Evolutionary conservation across 2,329 filamentous ascomycete genomes (phyloP).

Genomic region (Ophiostoma perfectum): DNA sequence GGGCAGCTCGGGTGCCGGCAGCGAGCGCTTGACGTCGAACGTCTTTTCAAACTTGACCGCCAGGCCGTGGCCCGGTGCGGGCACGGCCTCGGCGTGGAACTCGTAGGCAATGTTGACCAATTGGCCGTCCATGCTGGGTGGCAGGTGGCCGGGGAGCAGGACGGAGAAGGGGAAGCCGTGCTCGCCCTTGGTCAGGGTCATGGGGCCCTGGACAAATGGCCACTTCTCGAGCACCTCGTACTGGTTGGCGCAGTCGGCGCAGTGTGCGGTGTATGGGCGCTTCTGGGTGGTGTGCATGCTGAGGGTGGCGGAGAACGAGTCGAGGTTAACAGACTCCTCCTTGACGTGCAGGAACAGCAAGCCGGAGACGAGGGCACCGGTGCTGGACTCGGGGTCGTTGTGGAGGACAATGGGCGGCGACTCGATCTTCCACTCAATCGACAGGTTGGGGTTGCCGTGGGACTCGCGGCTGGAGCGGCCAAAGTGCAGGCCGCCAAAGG

Average conservation of each 20-base stretch:
- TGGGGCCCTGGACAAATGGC: constrained; percentile 62
- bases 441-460: constrained; percentile 38
- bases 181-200: constrained; percentile 48
- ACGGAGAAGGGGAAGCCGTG: constrained; percentile 88
- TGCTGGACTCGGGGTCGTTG: constrained; percentile 66
- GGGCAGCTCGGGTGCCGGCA: constrained; percentile 66
- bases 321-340: constrained; percentile 61
- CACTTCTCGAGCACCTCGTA: constrained; percentile 71
- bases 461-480: constrained; percentile 40
- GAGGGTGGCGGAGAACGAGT: constrained; percentile 67
- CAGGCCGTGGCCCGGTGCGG: constrained; percentile 47
- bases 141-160: constrained; percentile 77
- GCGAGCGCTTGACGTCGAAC: constrained; percentile 71
- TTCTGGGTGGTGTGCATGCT: constrained; percentile 68
- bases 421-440: constrained; percentile 62
- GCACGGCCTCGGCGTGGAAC: constrained; percentile 62
- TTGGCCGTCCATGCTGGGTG: constrained; percentile 70
- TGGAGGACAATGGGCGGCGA: constrained; percentile 83
- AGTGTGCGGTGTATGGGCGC: constrained; percentile 74
- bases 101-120: constrained; percentile 73
- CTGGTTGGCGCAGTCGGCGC: constrained; percentile 67
- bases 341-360: constrained; percentile 69
- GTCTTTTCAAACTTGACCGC: constrained; percentile 59
- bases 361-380: constrained; percentile 79
- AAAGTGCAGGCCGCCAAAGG: constrained; percentile 41